Evolutionary conservation across 2,329 filamentous ascomycete species (phyloP).

Genomic region (Ceratocystis colombiana): DNA sequence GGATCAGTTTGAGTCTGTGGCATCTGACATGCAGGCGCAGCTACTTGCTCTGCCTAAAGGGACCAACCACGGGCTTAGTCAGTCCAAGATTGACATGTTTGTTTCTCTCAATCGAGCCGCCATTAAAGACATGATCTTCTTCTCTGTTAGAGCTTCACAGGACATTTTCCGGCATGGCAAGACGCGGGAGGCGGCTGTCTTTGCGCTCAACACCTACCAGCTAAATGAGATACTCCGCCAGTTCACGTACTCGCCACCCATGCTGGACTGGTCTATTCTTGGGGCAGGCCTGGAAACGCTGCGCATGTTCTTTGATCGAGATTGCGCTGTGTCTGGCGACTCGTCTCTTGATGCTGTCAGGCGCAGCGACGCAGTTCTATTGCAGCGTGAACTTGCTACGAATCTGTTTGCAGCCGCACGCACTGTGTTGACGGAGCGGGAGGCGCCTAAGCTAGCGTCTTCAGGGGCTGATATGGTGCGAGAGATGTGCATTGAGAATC

Average conservation of each 20-base stretch:
- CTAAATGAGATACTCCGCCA: slow-evolving; percentile 44
- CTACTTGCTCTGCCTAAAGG: slow-evolving; percentile 40
- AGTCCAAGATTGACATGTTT: slow-evolving; percentile 41
- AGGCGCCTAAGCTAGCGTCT: background rate
- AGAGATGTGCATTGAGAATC: slow-evolving; percentile 37
- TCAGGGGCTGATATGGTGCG: slow-evolving; percentile 27
- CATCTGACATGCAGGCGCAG: slow-evolving; percentile 47
- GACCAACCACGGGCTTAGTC: slow-evolving; percentile 36
- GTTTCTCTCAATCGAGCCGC: slow-evolving; percentile 44
- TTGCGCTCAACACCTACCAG: slow-evolving; percentile 42
- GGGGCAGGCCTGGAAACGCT: slow-evolving; percentile 39
- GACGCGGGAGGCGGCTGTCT: slow-evolving; percentile 40
- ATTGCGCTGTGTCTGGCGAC: slow-evolving; percentile 30
- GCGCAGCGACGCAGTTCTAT: slow-evolving; percentile 28
- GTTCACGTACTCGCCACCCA: slow-evolving; percentile 36
- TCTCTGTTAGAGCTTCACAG: slow-evolving; percentile 41
- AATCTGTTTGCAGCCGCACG: slow-evolving; percentile 42
- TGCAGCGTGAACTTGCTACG: slow-evolving; percentile 42
- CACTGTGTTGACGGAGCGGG: slow-evolving; percentile 31
- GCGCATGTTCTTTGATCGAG: slow-evolving; percentile 37
- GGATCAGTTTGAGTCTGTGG: slow-evolving; percentile 48
- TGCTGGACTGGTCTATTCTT: slow-evolving; percentile 41
- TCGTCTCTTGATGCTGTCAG: background rate
- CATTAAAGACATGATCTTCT: slow-evolving; percentile 44
- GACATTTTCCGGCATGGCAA: slow-evolving; percentile 42